These are phyloP conservation scores for Plasmodium relictum DNA, from an alignment of 169 alveolate species.

Conservation along the genomic window DNA sequence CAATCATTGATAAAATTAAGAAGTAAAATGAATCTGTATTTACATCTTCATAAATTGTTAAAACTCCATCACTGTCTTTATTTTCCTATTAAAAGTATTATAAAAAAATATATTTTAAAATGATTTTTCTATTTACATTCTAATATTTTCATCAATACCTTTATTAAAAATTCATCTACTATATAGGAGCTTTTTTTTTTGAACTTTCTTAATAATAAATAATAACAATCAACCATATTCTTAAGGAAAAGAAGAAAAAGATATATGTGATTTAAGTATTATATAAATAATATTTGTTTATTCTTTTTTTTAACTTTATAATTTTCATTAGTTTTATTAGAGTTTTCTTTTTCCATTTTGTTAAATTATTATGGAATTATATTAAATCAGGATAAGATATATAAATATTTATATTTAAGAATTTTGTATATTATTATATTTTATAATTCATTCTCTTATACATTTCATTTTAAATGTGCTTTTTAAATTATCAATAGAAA, in stretches of 20 bases:
- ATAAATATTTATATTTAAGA: neutral
- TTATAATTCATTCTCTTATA: too few relatives aligned
- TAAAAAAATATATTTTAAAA: neutral
- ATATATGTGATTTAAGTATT: neutral
- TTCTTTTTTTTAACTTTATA: conserved; percentile 30
- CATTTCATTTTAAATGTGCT: too few relatives aligned
- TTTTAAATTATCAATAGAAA: too few relatives aligned
- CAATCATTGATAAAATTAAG: conserved; percentile 69
- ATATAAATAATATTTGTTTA: neutral
- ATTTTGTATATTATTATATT: too few relatives aligned
- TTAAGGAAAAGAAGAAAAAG: conserved; percentile 1
- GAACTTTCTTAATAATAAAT: conserved; percentile 57
- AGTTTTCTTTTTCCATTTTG: conserved; percentile 24
- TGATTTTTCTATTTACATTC: neutral
- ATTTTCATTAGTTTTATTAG: conserved; percentile 15
- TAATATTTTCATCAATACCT: conserved; percentile 18
- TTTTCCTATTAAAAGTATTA: conserved; percentile 51
- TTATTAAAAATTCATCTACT: conserved; percentile 66
- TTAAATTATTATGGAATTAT: neutral
- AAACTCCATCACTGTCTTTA: conserved; percentile 44
- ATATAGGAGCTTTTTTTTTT: conserved; percentile 64
- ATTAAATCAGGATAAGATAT: neutral
- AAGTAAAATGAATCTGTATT: conserved; percentile 48
- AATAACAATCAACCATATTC: conserved; percentile 67
- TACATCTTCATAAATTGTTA: conserved; percentile 60